These are phyloP conservation scores for Boletus insuetus DNA, from an alignment of 768 basidiomycete species.

Conservation along the genomic window DNA sequence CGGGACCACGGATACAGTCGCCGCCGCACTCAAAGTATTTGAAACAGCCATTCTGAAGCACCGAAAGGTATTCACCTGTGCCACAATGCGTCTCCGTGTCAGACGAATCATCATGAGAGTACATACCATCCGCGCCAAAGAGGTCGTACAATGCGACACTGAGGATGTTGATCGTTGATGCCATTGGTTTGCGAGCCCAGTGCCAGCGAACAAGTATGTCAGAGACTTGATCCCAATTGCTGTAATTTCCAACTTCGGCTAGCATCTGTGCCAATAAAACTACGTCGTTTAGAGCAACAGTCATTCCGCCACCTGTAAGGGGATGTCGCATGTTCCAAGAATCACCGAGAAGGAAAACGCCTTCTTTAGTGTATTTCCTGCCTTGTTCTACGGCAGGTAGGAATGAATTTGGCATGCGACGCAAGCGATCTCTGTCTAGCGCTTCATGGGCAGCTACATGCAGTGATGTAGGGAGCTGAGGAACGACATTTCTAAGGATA, in stretches of 20 bases:
- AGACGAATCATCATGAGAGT: not conserved
- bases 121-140: conserved; percentile 89
- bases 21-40: conserved; percentile 96
- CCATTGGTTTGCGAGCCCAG: conserved; percentile 80
- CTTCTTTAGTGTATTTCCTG: conserved; percentile 48
- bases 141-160: conserved; percentile 92
- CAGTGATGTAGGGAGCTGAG: conserved; percentile 74
- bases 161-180: conserved; percentile 88
- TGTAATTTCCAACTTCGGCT: conserved; percentile 37
- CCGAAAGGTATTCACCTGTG: conserved; percentile 56
- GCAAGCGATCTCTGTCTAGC: conserved; percentile 74
- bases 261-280: conserved; percentile 69
- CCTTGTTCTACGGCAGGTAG: conserved; percentile 76
- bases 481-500: conserved; percentile 70
- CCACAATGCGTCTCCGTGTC: conserved; percentile 1
- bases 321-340: conserved; percentile 99
- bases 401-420: conserved; percentile 95
- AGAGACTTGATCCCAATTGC: conserved; percentile 52
- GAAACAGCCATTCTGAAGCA: conserved; percentile 85
- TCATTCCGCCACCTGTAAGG: conserved; percentile 97
- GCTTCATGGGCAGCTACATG: conserved; percentile 64
- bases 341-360: conserved; percentile 86
- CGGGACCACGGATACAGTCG: conserved; percentile 83
- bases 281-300: conserved; percentile 87
- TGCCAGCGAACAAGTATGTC: conserved; percentile 69